Percentiles rank a stretch among this genome's conserved stretches.
These are phyloP conservation scores for Fonsecaea nubica DNA, from an alignment of 2,329 filamentous ascomycete genomes.

Conservation along the genomic window DNA sequence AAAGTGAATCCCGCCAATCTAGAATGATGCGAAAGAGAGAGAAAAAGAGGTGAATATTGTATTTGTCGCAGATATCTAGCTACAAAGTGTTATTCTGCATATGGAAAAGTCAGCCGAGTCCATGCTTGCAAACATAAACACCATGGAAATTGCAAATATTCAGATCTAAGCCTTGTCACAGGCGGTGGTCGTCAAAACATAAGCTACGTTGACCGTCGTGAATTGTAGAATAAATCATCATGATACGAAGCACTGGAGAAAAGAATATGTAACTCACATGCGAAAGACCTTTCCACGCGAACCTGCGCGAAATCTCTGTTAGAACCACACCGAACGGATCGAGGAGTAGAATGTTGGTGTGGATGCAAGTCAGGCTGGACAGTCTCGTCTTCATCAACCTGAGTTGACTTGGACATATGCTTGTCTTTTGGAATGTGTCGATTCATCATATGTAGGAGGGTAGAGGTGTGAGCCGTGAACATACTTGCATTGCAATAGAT, in stretches of 20 bases:
- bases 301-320: not conserved
- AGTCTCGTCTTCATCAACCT: conserved; percentile 58
- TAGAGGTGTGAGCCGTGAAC: conserved; percentile 3
- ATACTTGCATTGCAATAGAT: not conserved
- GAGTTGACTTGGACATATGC: conserved; percentile 88
- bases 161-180: conserved; percentile 71
- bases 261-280: conserved; percentile 31
- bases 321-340: not conserved
- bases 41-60: not conserved
- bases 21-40: not conserved
- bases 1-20: not conserved
- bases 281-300: not conserved
- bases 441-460: conserved; percentile 73
- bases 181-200: conserved; percentile 78
- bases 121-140: not conserved
- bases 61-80: not conserved
- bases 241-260: conserved; percentile 47
- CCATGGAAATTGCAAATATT: conserved; percentile 35
- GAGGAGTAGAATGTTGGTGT: not conserved
- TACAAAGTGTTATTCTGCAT: conserved; percentile 1
- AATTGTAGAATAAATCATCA: conserved; percentile 70
- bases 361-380: conserved; percentile 44
- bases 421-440: conserved; percentile 83
- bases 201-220: conserved; percentile 90
- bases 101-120: conserved; percentile 19